Evolutionary conservation across 352 stramenopile species (phyloP).

Genomic region (Globisporangium cystogenes): DNA sequence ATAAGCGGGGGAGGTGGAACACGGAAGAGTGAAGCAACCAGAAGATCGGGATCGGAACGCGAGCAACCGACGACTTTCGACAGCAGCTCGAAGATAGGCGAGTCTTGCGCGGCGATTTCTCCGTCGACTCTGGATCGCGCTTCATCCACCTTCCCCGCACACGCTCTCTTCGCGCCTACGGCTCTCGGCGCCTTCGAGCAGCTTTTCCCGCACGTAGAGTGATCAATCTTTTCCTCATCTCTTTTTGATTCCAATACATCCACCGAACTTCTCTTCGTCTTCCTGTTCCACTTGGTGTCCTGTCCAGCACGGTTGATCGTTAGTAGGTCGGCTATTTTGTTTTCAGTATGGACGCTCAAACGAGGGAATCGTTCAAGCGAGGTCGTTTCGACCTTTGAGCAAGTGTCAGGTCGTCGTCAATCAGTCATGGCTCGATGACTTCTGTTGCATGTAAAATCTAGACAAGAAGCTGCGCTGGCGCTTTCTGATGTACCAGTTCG

Average conservation of each 20-base stretch:
- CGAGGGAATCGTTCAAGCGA: no score
- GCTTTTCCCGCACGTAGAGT: constrained; percentile 3
- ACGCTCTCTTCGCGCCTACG: neutral
- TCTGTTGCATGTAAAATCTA: no score
- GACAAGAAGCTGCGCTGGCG: no score
- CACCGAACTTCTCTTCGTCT: neutral
- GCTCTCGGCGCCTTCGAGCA: neutral
- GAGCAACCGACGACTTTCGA: no score
- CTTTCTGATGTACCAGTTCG: no score
- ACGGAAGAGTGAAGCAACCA: neutral
- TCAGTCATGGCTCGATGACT: no score
- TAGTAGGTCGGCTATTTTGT: no score
- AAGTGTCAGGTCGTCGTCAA: no score
- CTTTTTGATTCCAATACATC: constrained; percentile 2
- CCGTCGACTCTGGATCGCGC: neutral
- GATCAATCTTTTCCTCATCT: constrained; percentile 7
- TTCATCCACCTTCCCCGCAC: neutral
- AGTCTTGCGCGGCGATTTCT: neutral
- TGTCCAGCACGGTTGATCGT: no score
- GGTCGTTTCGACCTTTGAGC: no score
- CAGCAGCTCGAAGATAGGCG: neutral
- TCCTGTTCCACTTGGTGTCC: neutral
- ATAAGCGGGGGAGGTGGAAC: neutral
- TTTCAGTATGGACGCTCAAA: no score
- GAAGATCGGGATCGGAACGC: neutral